phyloP scores from a whole-genome alignment of 495 filamentous ascomycete genomes.

The Tuber borchii region DNA sequence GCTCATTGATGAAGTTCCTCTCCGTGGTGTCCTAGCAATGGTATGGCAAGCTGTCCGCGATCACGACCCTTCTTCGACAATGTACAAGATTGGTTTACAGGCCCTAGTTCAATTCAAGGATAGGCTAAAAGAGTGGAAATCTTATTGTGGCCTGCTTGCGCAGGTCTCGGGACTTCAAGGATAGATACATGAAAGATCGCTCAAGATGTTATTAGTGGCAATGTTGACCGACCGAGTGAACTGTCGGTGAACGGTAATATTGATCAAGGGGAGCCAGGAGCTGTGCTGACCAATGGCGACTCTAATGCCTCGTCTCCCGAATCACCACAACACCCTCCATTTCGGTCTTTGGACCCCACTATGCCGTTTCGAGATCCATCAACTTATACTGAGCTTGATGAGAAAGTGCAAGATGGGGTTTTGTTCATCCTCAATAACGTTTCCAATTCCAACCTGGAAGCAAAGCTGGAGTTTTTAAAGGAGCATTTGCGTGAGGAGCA shows the following conservation, averaged over 20 bases:
- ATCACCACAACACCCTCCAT: conserved; percentile 48
- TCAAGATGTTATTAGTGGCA: conserved; percentile 64
- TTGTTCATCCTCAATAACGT: conserved; percentile 95
- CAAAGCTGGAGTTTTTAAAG: conserved; percentile 71
- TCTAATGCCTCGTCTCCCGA: conserved; percentile 20
- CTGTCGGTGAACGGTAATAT: conserved; percentile 47
- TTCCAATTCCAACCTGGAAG: conserved; percentile 74
- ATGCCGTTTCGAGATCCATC: conserved; percentile 52
- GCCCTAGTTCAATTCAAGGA: conserved; percentile 79
- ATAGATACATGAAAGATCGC: conserved; percentile 78
- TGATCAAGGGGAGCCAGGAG: conserved; percentile 17
- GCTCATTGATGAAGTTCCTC: conserved; percentile 77
- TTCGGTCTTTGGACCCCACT: conserved; percentile 71
- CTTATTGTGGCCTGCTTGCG: conserved; percentile 74
- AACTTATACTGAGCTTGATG: conserved; percentile 69
- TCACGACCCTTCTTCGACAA: conserved; percentile 67
- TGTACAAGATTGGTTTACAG: conserved; percentile 99
- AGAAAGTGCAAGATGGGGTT: conserved; percentile 82
- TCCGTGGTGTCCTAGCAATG: conserved; percentile 89
- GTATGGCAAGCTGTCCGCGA: conserved; percentile 89
- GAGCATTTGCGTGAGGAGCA: conserved; percentile 70
- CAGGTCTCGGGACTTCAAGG: conserved; percentile 70
- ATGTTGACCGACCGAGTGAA: conserved; percentile 44
- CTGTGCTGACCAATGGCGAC: conserved; percentile 33
- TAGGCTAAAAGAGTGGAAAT: conserved; percentile 84